These are phyloP conservation scores for Lipomyces starkeyi DNA, from an alignment of 805 yeast species.

Conservation along the genomic window DNA sequence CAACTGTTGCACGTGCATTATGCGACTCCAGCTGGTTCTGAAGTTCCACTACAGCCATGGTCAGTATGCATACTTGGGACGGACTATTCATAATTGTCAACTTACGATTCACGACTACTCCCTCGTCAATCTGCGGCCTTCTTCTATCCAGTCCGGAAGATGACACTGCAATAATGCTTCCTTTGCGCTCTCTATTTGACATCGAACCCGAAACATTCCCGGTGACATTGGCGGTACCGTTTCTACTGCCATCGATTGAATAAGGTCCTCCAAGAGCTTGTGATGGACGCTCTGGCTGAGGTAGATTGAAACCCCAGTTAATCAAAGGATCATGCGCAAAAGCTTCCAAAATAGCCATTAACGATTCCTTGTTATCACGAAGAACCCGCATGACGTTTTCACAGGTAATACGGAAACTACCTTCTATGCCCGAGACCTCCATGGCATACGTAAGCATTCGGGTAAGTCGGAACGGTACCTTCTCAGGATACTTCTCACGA, in stretches of 20 bases:
- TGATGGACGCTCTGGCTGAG: constrained; percentile 25
- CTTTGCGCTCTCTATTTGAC: constrained; percentile 52
- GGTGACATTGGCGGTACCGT: neutral
- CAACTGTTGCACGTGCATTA: constrained; percentile 89
- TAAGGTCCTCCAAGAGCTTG: constrained; percentile 3
- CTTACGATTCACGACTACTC: constrained; percentile 63
- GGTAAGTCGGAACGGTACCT: constrained; percentile 95
- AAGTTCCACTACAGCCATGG: constrained; percentile 53
- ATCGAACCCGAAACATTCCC: constrained; percentile 41
- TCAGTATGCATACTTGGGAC: neutral
- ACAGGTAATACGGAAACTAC: constrained; percentile 93
- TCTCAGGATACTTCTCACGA: constrained; percentile 96
- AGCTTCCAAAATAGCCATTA: constrained; percentile 97
- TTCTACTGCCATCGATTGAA: neutral
- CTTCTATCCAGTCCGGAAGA: constrained; percentile 35
- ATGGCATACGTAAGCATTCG: constrained; percentile 97
- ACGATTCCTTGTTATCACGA: constrained; percentile 91
- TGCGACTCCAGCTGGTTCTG: constrained; percentile 72
- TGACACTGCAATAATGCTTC: constrained; percentile 21
- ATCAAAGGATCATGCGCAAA: constrained; percentile 98
- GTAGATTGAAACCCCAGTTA: constrained; percentile 84
- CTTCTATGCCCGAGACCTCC: constrained; percentile 99
- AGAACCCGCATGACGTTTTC: constrained; percentile 96
- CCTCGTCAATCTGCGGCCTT: constrained; percentile 60
- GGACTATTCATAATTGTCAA: neutral